These are phyloP conservation scores for Adenanthera pavonina DNA, from an alignment of 306 rosid species.

Conservation along the genomic window DNA sequence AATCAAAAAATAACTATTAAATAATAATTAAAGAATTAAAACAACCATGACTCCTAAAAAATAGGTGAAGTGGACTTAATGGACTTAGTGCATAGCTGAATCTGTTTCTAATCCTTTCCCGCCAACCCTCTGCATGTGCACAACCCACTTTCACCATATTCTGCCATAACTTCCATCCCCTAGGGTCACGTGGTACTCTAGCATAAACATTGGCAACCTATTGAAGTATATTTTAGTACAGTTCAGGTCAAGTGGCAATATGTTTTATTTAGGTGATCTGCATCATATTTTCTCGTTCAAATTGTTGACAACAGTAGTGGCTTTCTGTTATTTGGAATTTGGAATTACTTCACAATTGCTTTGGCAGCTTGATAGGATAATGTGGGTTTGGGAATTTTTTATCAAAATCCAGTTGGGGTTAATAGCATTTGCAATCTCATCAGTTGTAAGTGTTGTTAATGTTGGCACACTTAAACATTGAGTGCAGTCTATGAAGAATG, in stretches of 20 bases:
- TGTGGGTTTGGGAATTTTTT: not conserved
- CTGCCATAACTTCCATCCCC: too few species aligned
- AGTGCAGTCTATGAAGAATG: slow-evolving; percentile 6
- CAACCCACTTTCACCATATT: too few species aligned
- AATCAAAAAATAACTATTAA: too few species aligned
- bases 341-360: not conserved
- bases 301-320: not conserved
- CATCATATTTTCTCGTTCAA: not conserved
- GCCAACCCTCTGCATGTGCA: too few species aligned
- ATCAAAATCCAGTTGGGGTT: not conserved
- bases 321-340: not conserved
- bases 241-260: not conserved
- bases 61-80: too few species aligned
- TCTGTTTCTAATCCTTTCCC: too few species aligned
- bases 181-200: too few species aligned
- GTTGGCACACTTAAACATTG: not conserved
- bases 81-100: too few species aligned
- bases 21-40: too few species aligned
- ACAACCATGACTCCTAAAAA: too few species aligned
- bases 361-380: not conserved
- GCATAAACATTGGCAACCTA: not conserved
- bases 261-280: not conserved
- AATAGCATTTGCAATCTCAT: not conserved
- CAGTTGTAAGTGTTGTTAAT: not conserved
- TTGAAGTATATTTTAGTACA: not conserved